Percentiles rank a stretch among this genome's conserved stretches.
These are phyloP conservation scores for Fusarium citri DNA, from an alignment of 2,329 filamentous ascomycete species.

Conservation along the genomic window DNA sequence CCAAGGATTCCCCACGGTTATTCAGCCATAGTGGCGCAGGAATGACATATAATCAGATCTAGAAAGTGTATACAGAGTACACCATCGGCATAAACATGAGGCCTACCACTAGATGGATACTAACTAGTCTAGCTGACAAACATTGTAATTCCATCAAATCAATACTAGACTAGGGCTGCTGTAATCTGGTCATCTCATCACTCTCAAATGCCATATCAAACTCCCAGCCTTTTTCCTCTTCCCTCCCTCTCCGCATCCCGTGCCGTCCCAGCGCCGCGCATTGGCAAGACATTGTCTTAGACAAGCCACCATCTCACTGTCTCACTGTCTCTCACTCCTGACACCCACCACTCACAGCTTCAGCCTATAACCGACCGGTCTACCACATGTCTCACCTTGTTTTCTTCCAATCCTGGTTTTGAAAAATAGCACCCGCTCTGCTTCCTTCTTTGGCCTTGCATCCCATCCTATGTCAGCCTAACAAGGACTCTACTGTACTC, in stretches of 20 bases:
- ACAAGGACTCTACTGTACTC: not conserved
- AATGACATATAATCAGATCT: not conserved
- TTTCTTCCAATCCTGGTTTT: constrained; percentile 15
- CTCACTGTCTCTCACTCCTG: constrained; percentile 6
- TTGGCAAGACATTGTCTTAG: constrained; percentile 42
- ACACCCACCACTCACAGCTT: constrained; percentile 12
- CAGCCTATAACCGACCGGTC: constrained; percentile 16
- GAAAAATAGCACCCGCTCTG: constrained; percentile 17
- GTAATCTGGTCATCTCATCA: not conserved
- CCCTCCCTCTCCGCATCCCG: constrained; percentile 31
- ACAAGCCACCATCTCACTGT: constrained; percentile 31
- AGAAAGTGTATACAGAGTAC: constrained; percentile 10
- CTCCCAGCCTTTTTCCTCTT: not conserved
- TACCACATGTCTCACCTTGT: constrained; percentile 26
- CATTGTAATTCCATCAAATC: not conserved
- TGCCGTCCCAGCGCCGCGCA: constrained; percentile 40
- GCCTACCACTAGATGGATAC: constrained; percentile 21
- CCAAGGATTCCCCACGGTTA: constrained; percentile 18
- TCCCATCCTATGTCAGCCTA: constrained; percentile 4
- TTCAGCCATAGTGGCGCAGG: constrained; percentile 15
- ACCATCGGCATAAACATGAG: constrained; percentile 21
- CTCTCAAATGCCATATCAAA: not conserved
- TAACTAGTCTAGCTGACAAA: not conserved
- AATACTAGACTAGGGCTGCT: not conserved
- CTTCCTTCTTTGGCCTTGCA: constrained; percentile 21